A percentile compares a stretch with the other conserved stretches of the same genome.
phyloP scores from a whole-genome alignment of 257 asterid species.

The Cruciata laevipes region DNA sequence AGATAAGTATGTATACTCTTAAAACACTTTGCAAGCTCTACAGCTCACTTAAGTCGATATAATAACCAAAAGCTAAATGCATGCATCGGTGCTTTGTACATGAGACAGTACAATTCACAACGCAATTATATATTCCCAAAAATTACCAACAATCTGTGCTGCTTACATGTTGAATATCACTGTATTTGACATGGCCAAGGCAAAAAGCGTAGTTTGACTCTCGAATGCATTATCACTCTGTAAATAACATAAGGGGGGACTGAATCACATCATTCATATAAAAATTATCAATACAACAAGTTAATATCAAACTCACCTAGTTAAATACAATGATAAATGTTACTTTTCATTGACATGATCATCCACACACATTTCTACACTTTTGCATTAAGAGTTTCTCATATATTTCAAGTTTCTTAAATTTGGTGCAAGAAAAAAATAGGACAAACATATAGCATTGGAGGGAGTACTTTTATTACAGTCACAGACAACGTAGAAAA shows the following conservation, averaged over 20 bases:
- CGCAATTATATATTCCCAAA: neutral
- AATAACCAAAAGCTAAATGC: neutral
- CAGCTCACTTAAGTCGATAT: neutral
- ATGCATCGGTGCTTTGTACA: neutral
- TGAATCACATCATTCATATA: neutral
- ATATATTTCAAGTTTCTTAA: neutral
- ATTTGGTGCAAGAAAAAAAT: too few species aligned
- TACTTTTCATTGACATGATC: neutral
- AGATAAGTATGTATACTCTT: neutral
- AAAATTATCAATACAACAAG: neutral
- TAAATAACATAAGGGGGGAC: neutral
- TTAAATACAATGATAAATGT: neutral
- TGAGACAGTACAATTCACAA: neutral
- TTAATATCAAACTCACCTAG: neutral
- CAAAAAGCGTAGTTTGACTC: conserved; percentile 4
- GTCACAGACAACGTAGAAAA: too few species aligned
- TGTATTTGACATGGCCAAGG: conserved; percentile 1
- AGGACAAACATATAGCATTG: too few species aligned
- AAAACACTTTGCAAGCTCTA: neutral
- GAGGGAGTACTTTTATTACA: too few species aligned
- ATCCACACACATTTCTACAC: neutral
- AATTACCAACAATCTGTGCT: neutral
- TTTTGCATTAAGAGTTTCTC: too few species aligned
- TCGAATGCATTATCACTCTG: conserved; percentile 2
- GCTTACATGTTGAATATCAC: conserved; percentile 10